These are phyloP conservation scores for Dryas alaskensis DNA, from an alignment of 306 rosid genomes.

Conservation along the genomic window DNA sequence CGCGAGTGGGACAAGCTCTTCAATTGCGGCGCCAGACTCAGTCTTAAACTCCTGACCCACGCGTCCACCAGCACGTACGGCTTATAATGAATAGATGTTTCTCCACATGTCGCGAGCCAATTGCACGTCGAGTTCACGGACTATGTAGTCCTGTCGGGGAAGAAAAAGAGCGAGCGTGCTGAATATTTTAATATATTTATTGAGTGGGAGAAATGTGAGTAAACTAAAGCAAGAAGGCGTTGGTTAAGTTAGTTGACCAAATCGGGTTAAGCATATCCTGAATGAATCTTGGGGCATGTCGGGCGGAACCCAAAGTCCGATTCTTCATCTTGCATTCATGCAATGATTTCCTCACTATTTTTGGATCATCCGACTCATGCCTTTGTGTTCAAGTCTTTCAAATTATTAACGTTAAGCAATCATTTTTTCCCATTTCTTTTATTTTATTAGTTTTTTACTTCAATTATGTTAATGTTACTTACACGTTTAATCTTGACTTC, in stretches of 20 bases:
- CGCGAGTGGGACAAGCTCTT: slow-evolving; percentile 28
- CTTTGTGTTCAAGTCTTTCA: neutral
- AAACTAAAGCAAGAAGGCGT: neutral
- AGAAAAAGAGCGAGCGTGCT: neutral
- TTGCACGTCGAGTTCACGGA: neutral
- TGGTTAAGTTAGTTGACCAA: slow-evolving; percentile 48
- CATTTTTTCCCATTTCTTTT: neutral
- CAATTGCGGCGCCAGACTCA: slow-evolving; percentile 58
- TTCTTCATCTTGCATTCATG: neutral
- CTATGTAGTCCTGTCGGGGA: neutral
- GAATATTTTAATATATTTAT: neutral
- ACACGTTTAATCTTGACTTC: neutral
- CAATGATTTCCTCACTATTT: neutral
- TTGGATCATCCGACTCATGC: neutral
- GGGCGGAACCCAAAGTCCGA: slow-evolving; percentile 13
- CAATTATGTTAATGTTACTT: neutral
- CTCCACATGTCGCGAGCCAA: neutral
- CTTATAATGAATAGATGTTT: too few relatives aligned
- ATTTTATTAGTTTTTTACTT: neutral
- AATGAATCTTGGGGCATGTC: slow-evolving; percentile 21
- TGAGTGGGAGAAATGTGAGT: neutral
- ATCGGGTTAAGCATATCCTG: slow-evolving; percentile 9
- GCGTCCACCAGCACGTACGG: neutral
- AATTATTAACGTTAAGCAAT: slow-evolving; percentile 1
- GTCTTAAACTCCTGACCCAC: slow-evolving; percentile 15